phyloP scores from a whole-genome alignment of 2,329 filamentous ascomycete species.

The Xylaria sp. region DNA sequence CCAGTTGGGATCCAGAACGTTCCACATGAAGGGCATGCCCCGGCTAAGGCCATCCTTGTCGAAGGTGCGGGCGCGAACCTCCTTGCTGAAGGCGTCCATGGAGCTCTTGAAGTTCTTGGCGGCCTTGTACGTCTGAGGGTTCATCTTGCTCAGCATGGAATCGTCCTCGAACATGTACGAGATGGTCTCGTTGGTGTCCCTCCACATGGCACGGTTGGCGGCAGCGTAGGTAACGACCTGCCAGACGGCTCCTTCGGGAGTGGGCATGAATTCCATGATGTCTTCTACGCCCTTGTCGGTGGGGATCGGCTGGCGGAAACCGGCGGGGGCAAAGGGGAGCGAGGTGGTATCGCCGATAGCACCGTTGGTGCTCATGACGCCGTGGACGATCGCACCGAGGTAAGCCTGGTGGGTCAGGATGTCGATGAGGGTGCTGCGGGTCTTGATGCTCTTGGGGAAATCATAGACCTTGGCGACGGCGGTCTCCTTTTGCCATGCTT shows the following conservation, averaged over 20 bases:
- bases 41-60: constrained; percentile 56
- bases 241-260: constrained; percentile 47
- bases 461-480: constrained; percentile 53
- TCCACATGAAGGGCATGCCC: constrained; percentile 61
- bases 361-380: constrained; percentile 57
- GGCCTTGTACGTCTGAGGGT: constrained; percentile 48
- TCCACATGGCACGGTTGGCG: constrained; percentile 56
- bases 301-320: constrained; percentile 55
- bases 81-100: constrained; percentile 54
- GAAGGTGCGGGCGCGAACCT: constrained; percentile 54
- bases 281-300: constrained; percentile 53
- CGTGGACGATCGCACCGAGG: constrained; percentile 54
- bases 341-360: constrained; percentile 51
- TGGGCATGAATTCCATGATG: constrained; percentile 52
- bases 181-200: constrained; percentile 52
- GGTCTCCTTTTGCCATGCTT: constrained; percentile 58
- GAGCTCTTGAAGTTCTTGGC: constrained; percentile 50
- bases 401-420: constrained; percentile 57
- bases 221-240: constrained; percentile 53
- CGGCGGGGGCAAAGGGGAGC: constrained; percentile 56
- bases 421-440: constrained; percentile 51
- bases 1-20: constrained; percentile 38
- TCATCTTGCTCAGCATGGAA: constrained; percentile 51
- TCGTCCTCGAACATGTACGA: constrained; percentile 56
- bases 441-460: constrained; percentile 52